Conservation (phyloP, 1,284 basidiomycete species). For the Spongiforma sp. region DNA sequence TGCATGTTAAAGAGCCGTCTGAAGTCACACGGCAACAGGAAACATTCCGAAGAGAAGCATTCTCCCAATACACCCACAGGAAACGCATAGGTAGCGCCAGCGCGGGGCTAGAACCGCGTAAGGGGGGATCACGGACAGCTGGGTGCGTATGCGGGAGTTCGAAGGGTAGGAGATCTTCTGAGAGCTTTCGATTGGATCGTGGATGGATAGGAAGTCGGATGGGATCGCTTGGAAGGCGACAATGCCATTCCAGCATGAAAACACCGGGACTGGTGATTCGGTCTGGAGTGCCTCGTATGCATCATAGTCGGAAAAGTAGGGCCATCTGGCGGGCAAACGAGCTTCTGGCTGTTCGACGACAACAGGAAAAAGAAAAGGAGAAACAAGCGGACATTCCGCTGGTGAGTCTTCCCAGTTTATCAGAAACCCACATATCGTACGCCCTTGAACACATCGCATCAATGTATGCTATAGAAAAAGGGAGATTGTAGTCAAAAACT, state of each 20-base stretch:
- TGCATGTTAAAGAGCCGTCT: constrained; percentile 49
- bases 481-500: background rate
- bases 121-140: constrained; percentile 11
- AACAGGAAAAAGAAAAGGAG: background rate
- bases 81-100: constrained; percentile 47
- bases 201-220: constrained; percentile 44
- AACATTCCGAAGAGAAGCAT: constrained; percentile 60
- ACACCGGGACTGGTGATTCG: constrained; percentile 53
- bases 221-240: constrained; percentile 54
- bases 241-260: constrained; percentile 67
- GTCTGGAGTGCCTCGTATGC: constrained; percentile 40
- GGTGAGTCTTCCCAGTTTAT: constrained; percentile 21
- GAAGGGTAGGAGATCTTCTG: constrained; percentile 25
- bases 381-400: constrained; percentile 26
- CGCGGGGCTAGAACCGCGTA: constrained; percentile 34
- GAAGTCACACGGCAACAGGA: constrained; percentile 59
- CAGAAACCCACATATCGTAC: constrained; percentile 32
- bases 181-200: constrained; percentile 39
- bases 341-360: background rate
- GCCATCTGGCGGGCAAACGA: constrained; percentile 43
- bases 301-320: constrained; percentile 52
- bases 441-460: constrained; percentile 13
- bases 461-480: background rate
- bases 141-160: constrained; percentile 22
- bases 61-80: constrained; percentile 46